Percentiles rank a stretch among this genome's conserved stretches.
Conservation (phyloP, 345 rosid genomes). For the Eucalyptus fibrosa region DNA sequence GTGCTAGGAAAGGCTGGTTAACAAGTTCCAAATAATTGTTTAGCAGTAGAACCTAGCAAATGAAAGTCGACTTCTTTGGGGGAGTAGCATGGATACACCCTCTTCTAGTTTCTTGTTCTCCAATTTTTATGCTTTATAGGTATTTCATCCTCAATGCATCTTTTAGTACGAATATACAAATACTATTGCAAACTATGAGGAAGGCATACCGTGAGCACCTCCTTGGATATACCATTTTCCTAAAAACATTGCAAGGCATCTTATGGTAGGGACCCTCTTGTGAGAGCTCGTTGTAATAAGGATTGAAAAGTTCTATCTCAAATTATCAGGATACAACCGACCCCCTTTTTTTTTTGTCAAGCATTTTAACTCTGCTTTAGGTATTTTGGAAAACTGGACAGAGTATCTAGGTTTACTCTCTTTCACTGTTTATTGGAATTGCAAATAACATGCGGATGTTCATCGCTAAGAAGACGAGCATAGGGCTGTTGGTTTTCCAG, state of each 20-base stretch:
- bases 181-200: not conserved
- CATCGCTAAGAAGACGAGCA: not conserved
- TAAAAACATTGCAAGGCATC: not conserved
- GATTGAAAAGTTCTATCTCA: not conserved
- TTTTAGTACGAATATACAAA: not conserved
- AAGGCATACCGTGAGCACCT: not conserved
- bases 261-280: not conserved
- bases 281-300: not conserved
- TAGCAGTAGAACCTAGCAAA: not conserved
- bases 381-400: not conserved
- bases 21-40: not conserved
- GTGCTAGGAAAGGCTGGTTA: not conserved
- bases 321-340: not conserved
- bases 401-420: not conserved
- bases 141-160: not conserved
- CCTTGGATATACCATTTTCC: not conserved
- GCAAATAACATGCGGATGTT: not conserved
- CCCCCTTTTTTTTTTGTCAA: not conserved
- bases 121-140: not conserved
- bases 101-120: not conserved
- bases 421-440: not conserved
- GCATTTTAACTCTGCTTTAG: not conserved
- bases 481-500: not conserved
- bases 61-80: not conserved
- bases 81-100: not conserved